phyloP scores from a whole-genome alignment of 73 alveolate genomes.

The Diophrys appendiculata region DNA sequence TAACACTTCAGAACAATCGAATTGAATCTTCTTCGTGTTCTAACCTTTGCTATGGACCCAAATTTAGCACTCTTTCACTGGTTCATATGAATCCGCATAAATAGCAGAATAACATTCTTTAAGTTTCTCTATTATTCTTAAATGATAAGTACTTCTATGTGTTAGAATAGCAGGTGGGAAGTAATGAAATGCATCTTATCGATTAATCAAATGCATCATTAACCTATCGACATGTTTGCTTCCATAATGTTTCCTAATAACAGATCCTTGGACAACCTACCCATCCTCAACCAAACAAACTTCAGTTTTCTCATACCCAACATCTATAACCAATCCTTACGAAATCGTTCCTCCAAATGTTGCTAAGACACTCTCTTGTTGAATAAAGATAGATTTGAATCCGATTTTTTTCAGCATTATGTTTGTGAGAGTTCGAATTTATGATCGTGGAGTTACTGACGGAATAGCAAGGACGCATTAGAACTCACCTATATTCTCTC shows the following conservation, averaged over 20 bases:
- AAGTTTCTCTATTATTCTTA: conserved; percentile 65
- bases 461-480: conserved; percentile 19
- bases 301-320: conserved; percentile 90
- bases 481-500: conserved; percentile 2
- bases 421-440: conserved; percentile 21
- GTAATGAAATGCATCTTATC: conserved; percentile 63
- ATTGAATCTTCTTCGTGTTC: conserved; percentile 3
- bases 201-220: conserved; percentile 41
- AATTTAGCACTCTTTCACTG: conserved; percentile 37
- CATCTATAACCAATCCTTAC: conserved; percentile 96
- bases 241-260: conserved; percentile 93
- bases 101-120: conserved; percentile 76
- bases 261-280: conserved; percentile 78
- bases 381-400: conserved; percentile 91
- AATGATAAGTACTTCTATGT: conserved; percentile 67
- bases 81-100: conserved; percentile 34
- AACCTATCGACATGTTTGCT: conserved; percentile 88
- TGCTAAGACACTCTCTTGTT: conserved; percentile 95
- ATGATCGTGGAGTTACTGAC: conserved; percentile 1
- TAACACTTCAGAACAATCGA: conserved; percentile 54
- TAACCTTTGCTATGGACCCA: conserved; percentile 33
- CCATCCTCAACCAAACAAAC: conserved; percentile 98
- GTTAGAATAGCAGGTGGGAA: conserved; percentile 78
- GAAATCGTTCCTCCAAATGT: conserved; percentile 94
- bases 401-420: conserved; percentile 80